A percentile compares a stretch with the other conserved stretches of the same genome.
Evolutionary conservation across 306 rosid genomes (phyloP).

Genomic region (Albizia julibrissin): DNA sequence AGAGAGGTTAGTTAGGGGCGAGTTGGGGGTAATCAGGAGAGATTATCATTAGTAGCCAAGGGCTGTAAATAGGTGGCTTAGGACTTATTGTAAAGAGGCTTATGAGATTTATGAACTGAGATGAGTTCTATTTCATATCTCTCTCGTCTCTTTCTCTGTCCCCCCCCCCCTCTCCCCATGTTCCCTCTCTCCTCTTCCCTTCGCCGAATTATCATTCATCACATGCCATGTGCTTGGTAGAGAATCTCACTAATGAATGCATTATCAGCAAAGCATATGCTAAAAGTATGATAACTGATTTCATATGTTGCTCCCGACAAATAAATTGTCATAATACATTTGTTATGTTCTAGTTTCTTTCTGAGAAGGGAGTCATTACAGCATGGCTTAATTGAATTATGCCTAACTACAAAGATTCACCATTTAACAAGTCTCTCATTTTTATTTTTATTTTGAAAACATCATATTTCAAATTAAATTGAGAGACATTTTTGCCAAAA

Average conservation of each 20-base stretch:
- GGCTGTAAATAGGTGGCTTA: neutral
- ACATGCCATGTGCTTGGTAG: too few relatives aligned
- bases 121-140: too few relatives aligned
- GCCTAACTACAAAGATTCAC: neutral
- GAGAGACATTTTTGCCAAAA: neutral
- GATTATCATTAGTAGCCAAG: neutral
- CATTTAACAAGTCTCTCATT: constrained; percentile 4
- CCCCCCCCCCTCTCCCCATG: too few relatives aligned
- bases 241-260: too few relatives aligned
- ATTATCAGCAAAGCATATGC: too few relatives aligned
- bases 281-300: too few relatives aligned
- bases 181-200: neutral
- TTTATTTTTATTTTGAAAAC: neutral
- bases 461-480: constrained; percentile 4
- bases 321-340: neutral
- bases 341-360: neutral
- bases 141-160: too few relatives aligned
- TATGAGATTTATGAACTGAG: neutral
- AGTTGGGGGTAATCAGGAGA: neutral
- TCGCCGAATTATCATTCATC: neutral
- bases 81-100: neutral
- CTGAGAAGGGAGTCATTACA: neutral
- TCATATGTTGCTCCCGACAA: too few relatives aligned
- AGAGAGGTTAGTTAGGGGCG: neutral
- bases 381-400: neutral